phyloP scores from a whole-genome alignment of 1,284 basidiomycete species.

The Cystobasidium slooffiae region DNA sequence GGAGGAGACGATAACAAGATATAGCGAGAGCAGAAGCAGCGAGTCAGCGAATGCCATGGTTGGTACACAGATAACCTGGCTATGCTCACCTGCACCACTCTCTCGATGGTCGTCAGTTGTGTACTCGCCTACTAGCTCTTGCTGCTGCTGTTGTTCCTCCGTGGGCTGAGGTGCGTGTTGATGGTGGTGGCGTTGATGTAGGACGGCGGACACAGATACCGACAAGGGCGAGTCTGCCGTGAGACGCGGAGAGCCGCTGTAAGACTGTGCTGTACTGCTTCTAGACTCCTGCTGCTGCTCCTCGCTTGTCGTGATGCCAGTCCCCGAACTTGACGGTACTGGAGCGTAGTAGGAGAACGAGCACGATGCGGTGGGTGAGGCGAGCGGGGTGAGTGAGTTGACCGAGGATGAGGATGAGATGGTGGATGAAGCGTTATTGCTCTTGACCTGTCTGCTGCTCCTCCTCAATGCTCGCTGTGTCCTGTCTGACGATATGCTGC shows the following conservation, averaged over 20 bases:
- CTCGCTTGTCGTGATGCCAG: not conserved
- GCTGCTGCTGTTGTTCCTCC: too few species aligned
- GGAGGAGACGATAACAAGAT: not conserved
- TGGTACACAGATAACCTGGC: too few species aligned
- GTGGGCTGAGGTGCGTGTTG: not conserved
- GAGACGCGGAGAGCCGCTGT: not conserved
- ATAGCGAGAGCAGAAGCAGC: not conserved
- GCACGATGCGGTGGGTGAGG: not conserved
- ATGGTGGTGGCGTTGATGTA: conserved; percentile 12
- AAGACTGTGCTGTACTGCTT: not conserved
- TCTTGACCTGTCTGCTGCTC: not conserved
- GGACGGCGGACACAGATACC: not conserved
- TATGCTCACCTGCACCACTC: too few species aligned
- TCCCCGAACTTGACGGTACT: not conserved
- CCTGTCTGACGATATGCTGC: conserved; percentile 16
- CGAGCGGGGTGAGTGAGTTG: conserved; percentile 8
- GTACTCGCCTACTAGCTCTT: too few species aligned
- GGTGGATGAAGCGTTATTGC: not conserved
- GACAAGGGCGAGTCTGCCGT: too few species aligned
- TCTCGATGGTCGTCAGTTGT: too few species aligned
- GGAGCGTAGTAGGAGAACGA: too few species aligned
- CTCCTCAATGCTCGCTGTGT: conserved; percentile 11
- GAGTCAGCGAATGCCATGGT: not conserved
- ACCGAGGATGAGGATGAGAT: conserved; percentile 16
- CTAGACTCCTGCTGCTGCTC: not conserved